phyloP scores from a whole-genome alignment of 495 filamentous ascomycete genomes.

The Extremus antarcticus region DNA sequence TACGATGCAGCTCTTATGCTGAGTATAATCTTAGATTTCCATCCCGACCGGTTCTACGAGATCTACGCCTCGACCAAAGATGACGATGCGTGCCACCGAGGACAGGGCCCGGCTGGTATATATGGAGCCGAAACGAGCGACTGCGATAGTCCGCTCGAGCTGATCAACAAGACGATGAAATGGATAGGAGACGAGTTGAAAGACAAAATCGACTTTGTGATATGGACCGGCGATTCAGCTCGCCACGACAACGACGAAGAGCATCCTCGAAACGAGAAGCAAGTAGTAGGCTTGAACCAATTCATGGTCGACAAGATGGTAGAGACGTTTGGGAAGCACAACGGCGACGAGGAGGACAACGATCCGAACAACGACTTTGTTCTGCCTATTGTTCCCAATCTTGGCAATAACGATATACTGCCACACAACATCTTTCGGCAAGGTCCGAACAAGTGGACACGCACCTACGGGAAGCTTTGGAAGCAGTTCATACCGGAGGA shows the following conservation, averaged over 20 bases:
- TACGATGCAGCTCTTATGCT: background rate
- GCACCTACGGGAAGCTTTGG: constrained; percentile 65
- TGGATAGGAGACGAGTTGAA: constrained; percentile 83
- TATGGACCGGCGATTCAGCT: constrained; percentile 96
- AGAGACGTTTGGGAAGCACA: constrained; percentile 52
- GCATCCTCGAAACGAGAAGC: constrained; percentile 58
- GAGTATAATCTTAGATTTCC: constrained; percentile 46
- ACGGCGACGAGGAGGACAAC: constrained; percentile 32
- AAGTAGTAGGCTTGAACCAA: constrained; percentile 67
- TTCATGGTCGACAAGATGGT: constrained; percentile 65
- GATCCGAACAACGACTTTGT: constrained; percentile 46
- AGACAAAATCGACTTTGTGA: constrained; percentile 80
- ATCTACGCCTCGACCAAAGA: constrained; percentile 57
- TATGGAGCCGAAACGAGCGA: constrained; percentile 77
- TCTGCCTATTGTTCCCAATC: constrained; percentile 77
- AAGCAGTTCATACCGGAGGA: constrained; percentile 77
- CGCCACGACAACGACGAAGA: constrained; percentile 88
- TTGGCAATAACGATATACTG: constrained; percentile 96
- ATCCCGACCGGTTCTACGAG: constrained; percentile 80
- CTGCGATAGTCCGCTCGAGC: constrained; percentile 71
- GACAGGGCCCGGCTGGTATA: constrained; percentile 61
- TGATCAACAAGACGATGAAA: constrained; percentile 81
- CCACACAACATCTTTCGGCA: constrained; percentile 87
- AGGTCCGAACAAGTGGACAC: constrained; percentile 79
- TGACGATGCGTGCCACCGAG: constrained; percentile 65